Conservation (phyloP, 2,329 filamentous ascomycete genomes). For the Neofusicoccum kwambonambiense region DNA sequence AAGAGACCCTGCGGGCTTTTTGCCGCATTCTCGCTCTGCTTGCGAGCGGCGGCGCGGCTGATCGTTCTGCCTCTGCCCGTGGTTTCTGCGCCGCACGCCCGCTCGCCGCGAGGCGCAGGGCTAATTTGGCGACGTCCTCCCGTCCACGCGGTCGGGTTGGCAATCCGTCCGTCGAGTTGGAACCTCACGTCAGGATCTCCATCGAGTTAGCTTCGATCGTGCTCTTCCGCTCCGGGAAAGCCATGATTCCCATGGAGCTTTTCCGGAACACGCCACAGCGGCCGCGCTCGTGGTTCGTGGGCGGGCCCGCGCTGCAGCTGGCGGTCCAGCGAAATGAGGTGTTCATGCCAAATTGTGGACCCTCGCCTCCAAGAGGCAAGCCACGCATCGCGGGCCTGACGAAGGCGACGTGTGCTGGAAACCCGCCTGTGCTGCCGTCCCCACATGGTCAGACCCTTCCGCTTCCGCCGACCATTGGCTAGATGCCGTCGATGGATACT, state of each 20-base stretch:
- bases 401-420: conserved; percentile 8
- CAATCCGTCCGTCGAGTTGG: conserved; percentile 4
- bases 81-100: not conserved
- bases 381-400: conserved; percentile 16
- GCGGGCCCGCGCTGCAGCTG: conserved; percentile 9
- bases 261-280: conserved; percentile 16
- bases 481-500: conserved; percentile 7
- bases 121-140: conserved; percentile 1
- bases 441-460: conserved; percentile 19
- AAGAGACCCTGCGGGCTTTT: not conserved
- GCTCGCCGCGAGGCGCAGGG: not conserved
- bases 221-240: conserved; percentile 15
- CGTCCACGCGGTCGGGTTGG: conserved; percentile 11
- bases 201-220: conserved; percentile 13
- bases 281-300: conserved; percentile 17
- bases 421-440: conserved; percentile 10
- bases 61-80: not conserved
- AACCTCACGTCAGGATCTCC: conserved; percentile 7
- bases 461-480: not conserved
- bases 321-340: conserved; percentile 17
- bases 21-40: not conserved
- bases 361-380: conserved; percentile 18
- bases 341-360: conserved; percentile 19
- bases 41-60: not conserved
- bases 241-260: conserved; percentile 10